Percentiles rank a stretch among this genome's conserved stretches.
These are phyloP conservation scores for Daucus carota DNA, from an alignment of 129 eudicot genomes.

Conservation along the genomic window DH1_v3.0 NC_030385.2:7867001-7867500, in stretches of 20 bases:
- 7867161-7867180: background rate
- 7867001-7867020: conserved; percentile 43
- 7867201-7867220: background rate
- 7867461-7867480: too few relatives aligned
- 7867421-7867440: background rate
- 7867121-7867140: conserved; percentile 31
- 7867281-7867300: background rate
- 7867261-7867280: background rate
- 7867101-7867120: conserved; percentile 49
- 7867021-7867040: conserved; percentile 48
- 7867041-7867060: conserved; percentile 32
- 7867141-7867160: too few relatives aligned
- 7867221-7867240: background rate
- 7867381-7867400: background rate
- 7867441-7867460: too few relatives aligned
- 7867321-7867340: background rate
- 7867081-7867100: conserved; percentile 58
- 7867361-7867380: conserved; percentile 2
- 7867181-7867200: background rate
- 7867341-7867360: background rate
- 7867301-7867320: background rate
- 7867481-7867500: too few relatives aligned
- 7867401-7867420: background rate
- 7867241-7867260: background rate
- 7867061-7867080: conserved; percentile 41